Base-by-base conservation (phyloP, 2,329 filamentous ascomycete genomes). In the Aspergillus arachidicola region DNA sequence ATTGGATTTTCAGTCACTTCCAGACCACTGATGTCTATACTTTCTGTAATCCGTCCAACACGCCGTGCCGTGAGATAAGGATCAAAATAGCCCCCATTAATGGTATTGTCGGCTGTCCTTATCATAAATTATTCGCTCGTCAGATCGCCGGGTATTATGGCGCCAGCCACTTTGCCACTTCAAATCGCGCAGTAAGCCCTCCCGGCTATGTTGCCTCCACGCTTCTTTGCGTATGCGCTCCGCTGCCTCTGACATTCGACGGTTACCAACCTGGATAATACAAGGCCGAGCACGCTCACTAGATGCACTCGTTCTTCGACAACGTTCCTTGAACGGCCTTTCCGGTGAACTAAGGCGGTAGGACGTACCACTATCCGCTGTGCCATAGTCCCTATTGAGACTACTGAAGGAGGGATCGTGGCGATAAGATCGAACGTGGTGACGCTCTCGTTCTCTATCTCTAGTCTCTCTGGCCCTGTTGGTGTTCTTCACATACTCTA, bases 201-300 rank as follows among this genome's bases (percentile, higher is more conserved):
- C 68, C 26, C 58, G 57, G 21, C 55, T 61, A 45, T 61, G 64
- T 53, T 64, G 60, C 53, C 57, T 55, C 19, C 66, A 62, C 21
- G 63, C 65, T 45, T 69, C 63, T 38, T 50, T 65, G 32, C 64
- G 61, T 38, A 72, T 62, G 28, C 64, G 64, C 30, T 68, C 65
- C 9, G 66, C 69, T 32, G 59, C 65, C 53, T 67, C 64, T 57
- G 61, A 65, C 12, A 73, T 58, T 11, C 68, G 65, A 51, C 66
- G 64, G n/a, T 65, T 64, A 7, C 71, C 71, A n/a, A 70, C 71
- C 53, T 72, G 69, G 48, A 73, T 71, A 21, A 73, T 71, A n/a
- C 58, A 62, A 58, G 71, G 69, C 34, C 61, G 65, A 43, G 46
- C 23, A 34, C 51, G 64, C 34, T 51, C 48, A 21, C 48, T 21